Percentiles rank a stretch among this genome's conserved stretches.
Conservation (phyloP, 2,329 filamentous ascomycete genomes). For the Colletotrichum sp. region DNA sequence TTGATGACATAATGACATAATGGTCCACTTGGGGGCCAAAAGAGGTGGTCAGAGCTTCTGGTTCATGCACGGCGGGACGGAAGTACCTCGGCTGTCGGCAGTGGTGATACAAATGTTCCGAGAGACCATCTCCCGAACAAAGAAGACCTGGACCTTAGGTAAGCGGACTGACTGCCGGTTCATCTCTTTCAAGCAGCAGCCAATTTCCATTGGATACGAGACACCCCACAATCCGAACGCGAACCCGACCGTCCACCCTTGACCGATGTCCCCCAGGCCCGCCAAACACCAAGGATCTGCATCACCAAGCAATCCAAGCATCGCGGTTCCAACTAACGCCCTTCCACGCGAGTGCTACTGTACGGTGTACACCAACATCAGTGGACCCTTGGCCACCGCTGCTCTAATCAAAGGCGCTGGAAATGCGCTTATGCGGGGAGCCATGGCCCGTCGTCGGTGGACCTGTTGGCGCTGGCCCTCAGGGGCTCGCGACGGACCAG, state of each 20-base stretch:
- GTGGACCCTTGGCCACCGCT: neutral
- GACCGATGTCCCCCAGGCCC: neutral
- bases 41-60: neutral
- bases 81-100: neutral
- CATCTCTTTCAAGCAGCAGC: neutral
- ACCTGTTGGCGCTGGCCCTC: neutral
- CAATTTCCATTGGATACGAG: neutral
- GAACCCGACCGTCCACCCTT: conserved; percentile 2
- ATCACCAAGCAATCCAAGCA: neutral
- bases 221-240: conserved; percentile 4
- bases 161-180: neutral
- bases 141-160: neutral
- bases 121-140: neutral
- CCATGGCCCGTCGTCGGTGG: neutral
- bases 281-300: conserved; percentile 7
- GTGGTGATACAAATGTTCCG: neutral
- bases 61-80: neutral
- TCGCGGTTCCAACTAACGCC: neutral
- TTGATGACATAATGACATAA: neutral
- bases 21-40: neutral
- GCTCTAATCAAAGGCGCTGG: neutral
- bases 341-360: neutral
- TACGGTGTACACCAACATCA: neutral
- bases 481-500: neutral
- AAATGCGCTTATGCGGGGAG: conserved; percentile 1